Conservation (phyloP, 176 grass and related monocot species). For the Oryza punctata region DNA sequence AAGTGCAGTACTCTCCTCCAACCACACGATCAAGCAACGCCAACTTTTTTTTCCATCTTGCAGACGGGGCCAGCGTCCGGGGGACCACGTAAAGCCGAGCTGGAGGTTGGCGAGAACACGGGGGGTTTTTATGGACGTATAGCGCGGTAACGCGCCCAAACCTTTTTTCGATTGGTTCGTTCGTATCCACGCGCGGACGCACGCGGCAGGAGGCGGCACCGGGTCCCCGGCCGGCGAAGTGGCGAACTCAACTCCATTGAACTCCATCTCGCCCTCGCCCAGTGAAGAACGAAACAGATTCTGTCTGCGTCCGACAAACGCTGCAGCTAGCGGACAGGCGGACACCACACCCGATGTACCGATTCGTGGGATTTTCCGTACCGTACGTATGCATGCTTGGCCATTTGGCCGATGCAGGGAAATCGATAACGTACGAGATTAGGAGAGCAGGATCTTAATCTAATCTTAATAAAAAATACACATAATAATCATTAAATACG, state of each 20-base stretch:
- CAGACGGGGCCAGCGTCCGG: background rate
- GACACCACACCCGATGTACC: background rate
- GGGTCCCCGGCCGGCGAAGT: background rate
- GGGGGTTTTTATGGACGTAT: background rate
- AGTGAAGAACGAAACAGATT: background rate
- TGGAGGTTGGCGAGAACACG: slow-evolving; percentile 11
- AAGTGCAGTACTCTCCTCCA: background rate
- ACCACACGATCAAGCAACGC: background rate
- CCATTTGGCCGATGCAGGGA: background rate
- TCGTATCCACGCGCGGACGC: background rate
- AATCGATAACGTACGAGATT: background rate
- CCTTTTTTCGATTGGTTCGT: slow-evolving; percentile 1
- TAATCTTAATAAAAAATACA: too few species aligned
- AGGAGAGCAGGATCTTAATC: too few species aligned
- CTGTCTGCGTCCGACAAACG: background rate
- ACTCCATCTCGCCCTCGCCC: background rate
- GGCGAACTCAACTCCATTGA: background rate
- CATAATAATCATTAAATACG: too few species aligned
- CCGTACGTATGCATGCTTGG: background rate
- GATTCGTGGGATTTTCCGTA: background rate
- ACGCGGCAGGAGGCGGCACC: background rate
- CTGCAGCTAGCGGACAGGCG: background rate
- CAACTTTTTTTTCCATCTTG: background rate
- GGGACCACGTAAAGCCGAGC: background rate
- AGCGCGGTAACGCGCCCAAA: background rate